phyloP scores from a whole-genome alignment of 108 stramenopile species.

The Bacterosira constricta region DNA sequence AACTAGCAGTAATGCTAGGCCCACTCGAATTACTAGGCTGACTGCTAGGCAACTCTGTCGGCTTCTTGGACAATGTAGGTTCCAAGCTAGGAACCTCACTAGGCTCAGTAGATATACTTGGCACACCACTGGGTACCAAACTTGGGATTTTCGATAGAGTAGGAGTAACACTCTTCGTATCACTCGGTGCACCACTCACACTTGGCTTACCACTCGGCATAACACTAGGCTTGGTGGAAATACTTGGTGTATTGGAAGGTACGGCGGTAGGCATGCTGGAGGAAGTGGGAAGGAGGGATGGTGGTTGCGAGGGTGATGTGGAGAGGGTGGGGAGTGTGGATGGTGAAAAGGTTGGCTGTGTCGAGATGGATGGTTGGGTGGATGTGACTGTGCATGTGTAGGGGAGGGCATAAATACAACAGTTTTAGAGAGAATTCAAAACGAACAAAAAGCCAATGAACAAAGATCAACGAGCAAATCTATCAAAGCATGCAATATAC shows the following conservation, averaged over 20 bases:
- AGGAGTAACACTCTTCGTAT: too few species aligned
- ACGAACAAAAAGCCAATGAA: too few species aligned
- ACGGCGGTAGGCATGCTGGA: neutral
- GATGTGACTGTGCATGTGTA: neutral
- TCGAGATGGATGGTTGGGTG: neutral
- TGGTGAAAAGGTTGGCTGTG: neutral
- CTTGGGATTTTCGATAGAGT: too few species aligned
- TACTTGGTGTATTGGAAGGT: neutral
- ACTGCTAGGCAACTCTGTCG: slow-evolving; percentile 4
- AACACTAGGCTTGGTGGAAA: slow-evolving; percentile 6
- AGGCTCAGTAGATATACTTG: neutral
- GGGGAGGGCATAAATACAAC: too few species aligned
- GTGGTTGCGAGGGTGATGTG: neutral
- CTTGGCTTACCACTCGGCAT: neutral
- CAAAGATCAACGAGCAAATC: too few species aligned
- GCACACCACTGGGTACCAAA: too few species aligned
- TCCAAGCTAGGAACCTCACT: neutral
- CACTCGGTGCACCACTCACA: too few species aligned
- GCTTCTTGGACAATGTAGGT: neutral
- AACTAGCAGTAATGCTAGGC: neutral
- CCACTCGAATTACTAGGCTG: neutral
- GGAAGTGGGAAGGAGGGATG: neutral
- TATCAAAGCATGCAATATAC: too few species aligned
- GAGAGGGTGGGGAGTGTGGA: neutral
- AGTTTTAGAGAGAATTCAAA: too few species aligned